phyloP scores from a whole-genome alignment of 495 filamentous ascomycete genomes.

The Entonaema liquescens region DNA sequence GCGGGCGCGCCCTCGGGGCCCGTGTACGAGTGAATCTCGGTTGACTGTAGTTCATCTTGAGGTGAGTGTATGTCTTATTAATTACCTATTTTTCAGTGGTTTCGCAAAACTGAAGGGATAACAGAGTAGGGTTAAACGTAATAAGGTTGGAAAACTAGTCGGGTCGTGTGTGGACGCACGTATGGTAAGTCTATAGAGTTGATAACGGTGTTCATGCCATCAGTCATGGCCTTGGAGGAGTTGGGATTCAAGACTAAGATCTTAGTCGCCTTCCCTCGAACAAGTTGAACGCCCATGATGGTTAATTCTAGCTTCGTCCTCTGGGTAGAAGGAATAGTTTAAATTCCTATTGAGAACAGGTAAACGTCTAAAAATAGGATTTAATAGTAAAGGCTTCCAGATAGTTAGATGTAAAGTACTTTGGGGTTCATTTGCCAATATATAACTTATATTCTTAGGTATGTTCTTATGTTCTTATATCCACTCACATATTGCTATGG shows the following conservation, averaged over 20 bases:
- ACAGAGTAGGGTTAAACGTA: background rate
- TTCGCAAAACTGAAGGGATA: background rate
- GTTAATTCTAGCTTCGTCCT: background rate
- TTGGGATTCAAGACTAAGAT: constrained; percentile 95
- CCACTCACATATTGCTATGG: background rate
- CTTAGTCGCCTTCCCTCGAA: constrained; percentile 45
- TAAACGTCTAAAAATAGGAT: background rate
- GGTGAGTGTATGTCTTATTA: background rate
- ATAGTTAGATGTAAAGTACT: too few relatives aligned
- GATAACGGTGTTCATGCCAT: constrained; percentile 72
- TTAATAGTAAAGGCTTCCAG: background rate
- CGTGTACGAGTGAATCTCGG: constrained; percentile 60
- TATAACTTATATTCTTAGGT: too few relatives aligned
- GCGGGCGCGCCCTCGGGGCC: constrained; percentile 60
- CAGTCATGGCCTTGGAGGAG: constrained; percentile 83
- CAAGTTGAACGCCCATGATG: constrained; percentile 44
- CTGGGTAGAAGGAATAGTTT: background rate
- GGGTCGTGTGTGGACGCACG: constrained; percentile 45
- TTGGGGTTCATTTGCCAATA: background rate
- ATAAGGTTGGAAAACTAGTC: background rate
- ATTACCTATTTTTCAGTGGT: background rate
- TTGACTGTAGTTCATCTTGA: constrained; percentile 43
- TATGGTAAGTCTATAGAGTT: constrained; percentile 57
- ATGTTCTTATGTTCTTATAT: background rate
- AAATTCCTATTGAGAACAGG: background rate